A percentile compares a stretch with the other conserved stretches of the same genome.
These are phyloP conservation scores for Pelargonium australe DNA, from an alignment of 441 rosid species.

Conservation along the genomic window DNA sequence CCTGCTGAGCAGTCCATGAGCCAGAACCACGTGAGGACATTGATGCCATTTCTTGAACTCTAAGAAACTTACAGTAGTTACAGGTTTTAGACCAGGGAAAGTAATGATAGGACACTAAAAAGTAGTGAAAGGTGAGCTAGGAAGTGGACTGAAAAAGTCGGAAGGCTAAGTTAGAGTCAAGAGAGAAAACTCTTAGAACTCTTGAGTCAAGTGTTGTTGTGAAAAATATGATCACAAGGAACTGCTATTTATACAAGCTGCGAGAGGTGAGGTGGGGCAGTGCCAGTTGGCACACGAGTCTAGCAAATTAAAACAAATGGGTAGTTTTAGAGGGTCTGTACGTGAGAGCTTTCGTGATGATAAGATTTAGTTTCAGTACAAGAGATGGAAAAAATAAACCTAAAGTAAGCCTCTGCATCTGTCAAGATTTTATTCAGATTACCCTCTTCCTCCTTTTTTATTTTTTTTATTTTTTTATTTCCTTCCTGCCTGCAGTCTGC, in stretches of 20 bases:
- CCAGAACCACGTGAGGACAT: conserved; percentile 61
- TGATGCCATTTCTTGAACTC: conserved; percentile 44
- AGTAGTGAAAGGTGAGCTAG: neutral
- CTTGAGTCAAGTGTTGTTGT: conserved; percentile 13
- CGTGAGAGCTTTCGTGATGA: neutral
- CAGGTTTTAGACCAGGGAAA: neutral
- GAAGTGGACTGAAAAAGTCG: neutral
- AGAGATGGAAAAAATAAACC: neutral
- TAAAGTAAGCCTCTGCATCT: neutral
- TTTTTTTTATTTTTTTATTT: conserved; percentile 14
- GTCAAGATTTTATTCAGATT: conserved; percentile 24
- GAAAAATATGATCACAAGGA: conserved; percentile 33
- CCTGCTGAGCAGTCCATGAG: conserved; percentile 75
- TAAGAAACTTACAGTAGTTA: neutral
- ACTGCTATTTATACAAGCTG: conserved; percentile 46
- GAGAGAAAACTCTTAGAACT: neutral
- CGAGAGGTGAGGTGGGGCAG: conserved; percentile 35
- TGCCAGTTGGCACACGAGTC: conserved; percentile 40
- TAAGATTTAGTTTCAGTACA: neutral
- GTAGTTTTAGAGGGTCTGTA: too few relatives aligned
- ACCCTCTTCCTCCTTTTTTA: neutral
- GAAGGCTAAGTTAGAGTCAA: neutral
- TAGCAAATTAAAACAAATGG: conserved; percentile 22
- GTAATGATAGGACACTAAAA: neutral
- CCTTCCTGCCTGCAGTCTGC: neutral